phyloP scores from a whole-genome alignment of 2,329 filamentous ascomycete species.

The Hypoxylon sp. region DNA sequence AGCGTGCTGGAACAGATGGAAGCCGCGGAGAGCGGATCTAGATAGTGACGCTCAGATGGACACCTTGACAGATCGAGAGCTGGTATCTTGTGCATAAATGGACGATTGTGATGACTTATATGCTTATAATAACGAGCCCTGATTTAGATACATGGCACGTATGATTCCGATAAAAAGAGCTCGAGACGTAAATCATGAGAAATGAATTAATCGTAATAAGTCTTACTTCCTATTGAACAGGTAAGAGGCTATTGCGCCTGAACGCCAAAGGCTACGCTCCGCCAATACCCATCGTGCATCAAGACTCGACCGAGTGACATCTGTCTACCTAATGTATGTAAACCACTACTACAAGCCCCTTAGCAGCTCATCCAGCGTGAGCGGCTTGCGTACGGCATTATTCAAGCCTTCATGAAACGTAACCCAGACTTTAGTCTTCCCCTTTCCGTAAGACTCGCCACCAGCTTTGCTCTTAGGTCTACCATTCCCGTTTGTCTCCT shows the following conservation, averaged over 20 bases:
- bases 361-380: constrained; percentile 77
- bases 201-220: constrained; percentile 2
- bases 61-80: not conserved
- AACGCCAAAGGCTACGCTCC: constrained; percentile 39
- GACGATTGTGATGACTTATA: not conserved
- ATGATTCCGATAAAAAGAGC: not conserved
- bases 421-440: constrained; percentile 75
- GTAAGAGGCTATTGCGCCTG: constrained; percentile 5
- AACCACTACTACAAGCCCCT: constrained; percentile 60
- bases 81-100: not conserved
- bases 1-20: constrained; percentile 61
- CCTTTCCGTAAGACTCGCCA: constrained; percentile 49
- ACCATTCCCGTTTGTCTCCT: constrained; percentile 55
- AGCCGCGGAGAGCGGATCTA: constrained; percentile 35
- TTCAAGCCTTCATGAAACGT: constrained; percentile 82
- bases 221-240: not conserved
- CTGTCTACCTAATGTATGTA: constrained; percentile 7
- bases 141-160: too few relatives aligned
- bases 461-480: constrained; percentile 46
- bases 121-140: too few relatives aligned
- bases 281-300: constrained; percentile 19
- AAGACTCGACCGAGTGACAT: not conserved
- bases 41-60: not conserved
- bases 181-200: not conserved
- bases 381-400: constrained; percentile 81